These are phyloP conservation scores for Rhizopus delemar DNA, from an alignment of 371 early-diverging fungal genomes.

Conservation along the genomic window DNA sequence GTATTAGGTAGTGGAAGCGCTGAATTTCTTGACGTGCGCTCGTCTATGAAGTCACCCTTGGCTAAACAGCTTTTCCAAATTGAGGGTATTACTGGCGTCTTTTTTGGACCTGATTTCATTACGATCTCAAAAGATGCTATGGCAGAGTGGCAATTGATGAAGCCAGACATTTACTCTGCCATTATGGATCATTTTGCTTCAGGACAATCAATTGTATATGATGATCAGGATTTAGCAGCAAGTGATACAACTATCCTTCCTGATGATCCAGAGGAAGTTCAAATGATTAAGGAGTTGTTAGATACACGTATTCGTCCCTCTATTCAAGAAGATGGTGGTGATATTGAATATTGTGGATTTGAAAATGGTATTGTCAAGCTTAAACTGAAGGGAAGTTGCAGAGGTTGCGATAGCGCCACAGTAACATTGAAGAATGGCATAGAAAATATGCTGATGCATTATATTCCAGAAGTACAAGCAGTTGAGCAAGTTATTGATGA, in stretches of 20 bases:
- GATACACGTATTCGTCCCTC: conserved; percentile 95
- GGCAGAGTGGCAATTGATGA: conserved; percentile 91
- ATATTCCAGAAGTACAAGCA: conserved; percentile 90
- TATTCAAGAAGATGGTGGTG: conserved; percentile 97
- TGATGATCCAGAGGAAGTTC: conserved; percentile 88
- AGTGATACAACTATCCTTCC: conserved; percentile 74
- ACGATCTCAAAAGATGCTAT: conserved; percentile 86
- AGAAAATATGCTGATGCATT: conserved; percentile 98
- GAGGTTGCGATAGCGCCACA: conserved; percentile 89
- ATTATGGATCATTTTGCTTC: conserved; percentile 95
- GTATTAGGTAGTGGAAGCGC: conserved; percentile 68
- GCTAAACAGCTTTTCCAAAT: conserved; percentile 88
- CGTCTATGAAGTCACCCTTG: conserved; percentile 82
- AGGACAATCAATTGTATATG: conserved; percentile 71
- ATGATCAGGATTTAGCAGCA: conserved; percentile 54
- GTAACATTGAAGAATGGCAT: conserved; percentile 97
- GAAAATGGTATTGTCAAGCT: conserved; percentile 87
- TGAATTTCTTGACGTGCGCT: conserved; percentile 82
- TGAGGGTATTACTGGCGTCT: conserved; percentile 85
- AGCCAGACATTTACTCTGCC: conserved; percentile 91
- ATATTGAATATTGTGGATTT: conserved; percentile 93
- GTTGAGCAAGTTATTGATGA: conserved; percentile 86
- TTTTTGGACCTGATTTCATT: conserved; percentile 92
- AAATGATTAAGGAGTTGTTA: conserved; percentile 96
- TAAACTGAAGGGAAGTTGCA: conserved; percentile 93